Base-by-base conservation (phyloP, 352 stramenopile species). In the Blastocystis sp. region DNA sequence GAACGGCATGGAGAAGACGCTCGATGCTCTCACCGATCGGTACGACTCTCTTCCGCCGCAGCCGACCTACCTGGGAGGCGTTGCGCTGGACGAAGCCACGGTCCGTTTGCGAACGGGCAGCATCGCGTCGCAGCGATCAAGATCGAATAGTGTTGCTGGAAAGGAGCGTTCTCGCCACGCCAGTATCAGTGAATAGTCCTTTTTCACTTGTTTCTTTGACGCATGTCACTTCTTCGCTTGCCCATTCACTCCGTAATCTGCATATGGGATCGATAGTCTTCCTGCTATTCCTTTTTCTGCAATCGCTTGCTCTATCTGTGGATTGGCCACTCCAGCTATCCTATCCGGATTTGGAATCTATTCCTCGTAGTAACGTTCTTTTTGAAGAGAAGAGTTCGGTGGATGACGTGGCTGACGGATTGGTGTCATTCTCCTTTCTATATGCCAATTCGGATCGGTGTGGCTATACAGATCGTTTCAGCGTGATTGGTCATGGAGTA, bases 81-180 rank as follows among this genome's bases (percentile, higher is more conserved):
- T 85, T 1, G 4, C 55, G 13, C 10, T 85, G 51, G 74, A 85
- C 66, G 74, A 85, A 12, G 55, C 74, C 12, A 67, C 74, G 39
- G 66, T 59, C 1, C 74, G 74, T 24, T 24, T 85, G 29, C 74
- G 74, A n/a, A 85, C 74, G 29, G 74, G 74, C 13, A 85, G 74
- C 74, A 85, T 85, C 35, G 65, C 74, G n/a, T 85, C 74, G 74
- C 37, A 51, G 26, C 59, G 74, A n/a, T 85, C 74, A 29, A 29
- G 74, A 59, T 85, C 74, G 35, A 85, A 85, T 31, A 85, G 74
- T 69, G 66, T 85, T 85, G 45, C 45, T 69, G 74, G 74, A 69
- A 51, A 45, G 39, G 71, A 81, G 33, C 35, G 71, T 24, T 81
- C 71, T 19, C 71, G 71, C 29, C 71, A 81, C 66, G 51, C 71